Percentiles rank a stretch among this genome's conserved stretches.
phyloP scores from a whole-genome alignment of 2,329 filamentous ascomycete species.

The Pseudophaeomoniella oleicola region DNA sequence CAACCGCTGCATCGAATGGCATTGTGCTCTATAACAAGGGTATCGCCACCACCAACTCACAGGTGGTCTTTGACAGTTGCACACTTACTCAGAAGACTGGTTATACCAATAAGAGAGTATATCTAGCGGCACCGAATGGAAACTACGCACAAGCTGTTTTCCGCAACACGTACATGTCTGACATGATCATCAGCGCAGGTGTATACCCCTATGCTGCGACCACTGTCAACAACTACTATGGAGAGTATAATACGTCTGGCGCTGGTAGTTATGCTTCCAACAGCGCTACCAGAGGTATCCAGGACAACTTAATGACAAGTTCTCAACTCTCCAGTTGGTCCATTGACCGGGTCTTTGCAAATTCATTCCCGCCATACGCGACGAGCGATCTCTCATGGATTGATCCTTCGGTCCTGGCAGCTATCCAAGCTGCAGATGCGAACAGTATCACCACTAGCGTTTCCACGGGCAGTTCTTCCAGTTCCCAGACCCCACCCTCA shows the following conservation, averaged over 20 bases:
- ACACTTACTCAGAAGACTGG: conserved; percentile 19
- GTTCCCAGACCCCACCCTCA: background rate
- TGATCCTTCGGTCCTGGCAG: conserved; percentile 18
- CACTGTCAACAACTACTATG: conserved; percentile 19
- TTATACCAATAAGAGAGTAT: conserved; percentile 24
- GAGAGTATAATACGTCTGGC: conserved; percentile 28
- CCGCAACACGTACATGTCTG: conserved; percentile 23
- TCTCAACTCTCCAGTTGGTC: conserved; percentile 20
- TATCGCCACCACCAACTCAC: conserved; percentile 19
- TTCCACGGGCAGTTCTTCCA: background rate
- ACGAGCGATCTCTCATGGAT: conserved; percentile 22
- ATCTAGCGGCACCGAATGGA: conserved; percentile 26
- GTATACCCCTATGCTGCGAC: conserved; percentile 20
- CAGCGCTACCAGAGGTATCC: conserved; percentile 16
- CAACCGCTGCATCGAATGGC: background rate
- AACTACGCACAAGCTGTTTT: conserved; percentile 26
- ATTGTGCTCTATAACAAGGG: conserved; percentile 27
- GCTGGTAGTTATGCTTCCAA: conserved; percentile 25
- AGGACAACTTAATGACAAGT: conserved; percentile 19
- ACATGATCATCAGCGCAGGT: conserved; percentile 18
- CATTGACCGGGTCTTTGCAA: conserved; percentile 20
- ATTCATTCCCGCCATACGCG: conserved; percentile 18
- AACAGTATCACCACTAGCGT: conserved; percentile 7
- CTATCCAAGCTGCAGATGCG: conserved; percentile 18
- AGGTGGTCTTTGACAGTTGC: conserved; percentile 26